Evolutionary conservation across 2,329 filamentous ascomycete genomes (phyloP), one percentile per base, ranked within the genome.

Genomic region (Fusarium cicatricum): DNA sequence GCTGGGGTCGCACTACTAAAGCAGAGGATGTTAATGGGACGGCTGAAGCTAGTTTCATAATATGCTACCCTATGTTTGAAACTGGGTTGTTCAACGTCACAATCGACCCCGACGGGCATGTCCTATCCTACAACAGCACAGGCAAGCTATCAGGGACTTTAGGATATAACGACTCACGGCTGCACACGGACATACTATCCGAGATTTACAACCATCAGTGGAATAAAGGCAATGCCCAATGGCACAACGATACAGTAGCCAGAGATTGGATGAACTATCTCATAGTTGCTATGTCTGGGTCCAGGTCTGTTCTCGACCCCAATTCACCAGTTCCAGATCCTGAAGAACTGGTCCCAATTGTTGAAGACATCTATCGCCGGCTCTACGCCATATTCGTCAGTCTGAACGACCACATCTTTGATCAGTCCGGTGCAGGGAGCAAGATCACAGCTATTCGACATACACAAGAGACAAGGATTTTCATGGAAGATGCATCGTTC

Each of bases 201-300:
- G 23, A 26, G 2, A 8, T 26, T 4, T 26, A 26, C 23, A 26
- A 10, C 9, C 23, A 8, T 26, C 9, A 8, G 23, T 26, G 23
- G 23, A 26, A 26, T 26, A 3, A 3, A 1, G 2, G n/a, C n/a
- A 11, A 1, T 15, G 11, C 11, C 3, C 12, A 1, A 11, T 84
- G 78, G 77, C 84, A 85, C 58, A 83, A 81, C 49, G 75, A 82
- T 37, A 76, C 71, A 0, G 66, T 75, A 2, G 69, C 80, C 0
- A 64, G 61, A 0, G 79, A 82, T 34, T 83, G 77, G 71, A 66
- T 80, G 26, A 82, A 78, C 41, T 78, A 83, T 28, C 72, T 85
- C n/a, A 58, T 82, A 0, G 64, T 65, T 10, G 23, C 9, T 26
- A 3, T 26, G 9, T 8, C 5, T 26, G 23, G 1, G n/a, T n/a